These are phyloP conservation scores for Raffaelea arxii DNA, from an alignment of 2,329 filamentous ascomycete species.

Conservation along the genomic window DNA sequence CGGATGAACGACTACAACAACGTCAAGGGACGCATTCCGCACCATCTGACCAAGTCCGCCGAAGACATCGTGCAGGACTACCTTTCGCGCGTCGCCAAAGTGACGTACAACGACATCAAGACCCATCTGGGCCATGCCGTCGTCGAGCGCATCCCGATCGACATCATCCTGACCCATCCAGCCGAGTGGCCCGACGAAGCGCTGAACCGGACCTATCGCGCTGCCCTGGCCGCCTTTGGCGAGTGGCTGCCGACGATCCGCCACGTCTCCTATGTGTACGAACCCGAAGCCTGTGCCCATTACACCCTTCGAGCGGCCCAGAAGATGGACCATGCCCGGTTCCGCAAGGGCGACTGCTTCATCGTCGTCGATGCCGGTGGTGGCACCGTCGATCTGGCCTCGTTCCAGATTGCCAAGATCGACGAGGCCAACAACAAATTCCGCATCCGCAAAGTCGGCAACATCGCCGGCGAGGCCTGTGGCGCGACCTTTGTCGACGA, in stretches of 20 bases:
- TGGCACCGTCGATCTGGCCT: constrained; percentile 17
- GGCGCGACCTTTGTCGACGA: constrained; percentile 17
- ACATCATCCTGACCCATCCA: constrained; percentile 14
- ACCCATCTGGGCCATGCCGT: constrained; percentile 2
- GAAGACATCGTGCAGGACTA: constrained; percentile 13
- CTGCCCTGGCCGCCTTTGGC: constrained; percentile 9
- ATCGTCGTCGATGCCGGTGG: constrained; percentile 19
- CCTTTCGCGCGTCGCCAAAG: constrained; percentile 8
- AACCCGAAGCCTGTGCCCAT: constrained; percentile 13
- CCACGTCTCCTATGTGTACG: constrained; percentile 10
- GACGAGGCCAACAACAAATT: constrained; percentile 14
- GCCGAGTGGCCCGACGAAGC: constrained; percentile 10
- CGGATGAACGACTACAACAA: constrained; percentile 4
- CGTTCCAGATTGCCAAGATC: constrained; percentile 14
- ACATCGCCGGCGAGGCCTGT: constrained; percentile 13
- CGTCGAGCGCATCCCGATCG: constrained; percentile 8
- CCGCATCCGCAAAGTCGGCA: constrained; percentile 13
- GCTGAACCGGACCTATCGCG: constrained; percentile 12
- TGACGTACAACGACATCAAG: constrained; percentile 8
- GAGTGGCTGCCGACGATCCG: constrained; percentile 8
- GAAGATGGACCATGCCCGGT: constrained; percentile 11
- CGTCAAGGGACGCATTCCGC: constrained; percentile 4
- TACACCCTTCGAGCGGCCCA: constrained; percentile 15
- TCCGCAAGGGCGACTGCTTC: constrained; percentile 16
- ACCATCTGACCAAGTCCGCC: constrained; percentile 8